These are phyloP conservation scores for Metrosideros polymorpha DNA, from an alignment of 441 rosid species.

Conservation along the genomic window DNA sequence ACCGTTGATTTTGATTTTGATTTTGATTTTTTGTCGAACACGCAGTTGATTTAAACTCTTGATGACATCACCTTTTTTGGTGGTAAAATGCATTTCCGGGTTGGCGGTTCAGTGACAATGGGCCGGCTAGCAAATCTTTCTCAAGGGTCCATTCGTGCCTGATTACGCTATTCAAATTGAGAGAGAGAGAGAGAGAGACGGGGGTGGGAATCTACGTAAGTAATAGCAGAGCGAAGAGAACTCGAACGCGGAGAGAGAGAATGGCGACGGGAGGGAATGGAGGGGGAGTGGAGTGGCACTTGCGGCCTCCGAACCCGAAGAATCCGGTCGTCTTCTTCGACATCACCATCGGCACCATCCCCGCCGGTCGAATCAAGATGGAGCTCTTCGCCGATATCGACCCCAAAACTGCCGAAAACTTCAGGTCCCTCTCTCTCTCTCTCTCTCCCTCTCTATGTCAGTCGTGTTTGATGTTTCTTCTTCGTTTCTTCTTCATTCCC, in stretches of 20 bases:
- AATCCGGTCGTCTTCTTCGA: conserved; percentile 94
- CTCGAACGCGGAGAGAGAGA: background rate
- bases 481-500: background rate
- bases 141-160: background rate
- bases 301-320: conserved; percentile 87
- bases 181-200: background rate
- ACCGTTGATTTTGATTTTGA: too few relatives aligned
- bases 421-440: conserved; percentile 31
- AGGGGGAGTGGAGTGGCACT: conserved; percentile 89
- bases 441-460: background rate
- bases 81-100: too few relatives aligned
- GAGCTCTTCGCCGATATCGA: conserved; percentile 93
- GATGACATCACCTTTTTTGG: too few relatives aligned
- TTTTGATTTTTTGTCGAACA: too few relatives aligned
- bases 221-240: background rate
- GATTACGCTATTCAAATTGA: background rate
- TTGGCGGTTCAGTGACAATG: background rate
- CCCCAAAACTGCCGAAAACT: conserved; percentile 91
- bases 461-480: background rate
- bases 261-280: conserved; percentile 1
- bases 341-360: conserved; percentile 77
- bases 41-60: too few relatives aligned
- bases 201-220: background rate
- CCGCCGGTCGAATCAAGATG: conserved; percentile 95
- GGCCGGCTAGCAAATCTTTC: background rate